Evolutionary conservation across 176 grass and related monocot genomes (phyloP).

Genomic region (Lolium multiflorum): DNA sequence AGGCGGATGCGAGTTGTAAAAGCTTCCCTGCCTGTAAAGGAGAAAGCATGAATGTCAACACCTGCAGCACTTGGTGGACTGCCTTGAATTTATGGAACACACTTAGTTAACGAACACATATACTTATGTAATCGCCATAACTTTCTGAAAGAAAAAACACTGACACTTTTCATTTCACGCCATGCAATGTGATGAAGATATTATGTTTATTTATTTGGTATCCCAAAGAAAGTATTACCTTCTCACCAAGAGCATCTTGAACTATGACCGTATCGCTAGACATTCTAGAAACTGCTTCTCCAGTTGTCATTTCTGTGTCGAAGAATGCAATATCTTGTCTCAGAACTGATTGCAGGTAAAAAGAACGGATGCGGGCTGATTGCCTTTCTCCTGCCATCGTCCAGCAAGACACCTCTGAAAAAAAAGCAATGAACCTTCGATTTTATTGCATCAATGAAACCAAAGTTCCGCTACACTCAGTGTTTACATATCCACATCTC

Average conservation of each 20-base stretch:
- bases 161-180: neutral
- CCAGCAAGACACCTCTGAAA: constrained; percentile 69
- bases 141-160: neutral
- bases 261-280: constrained; percentile 54
- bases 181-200: constrained; percentile 11
- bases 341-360: constrained; percentile 59
- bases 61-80: neutral
- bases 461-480: no score
- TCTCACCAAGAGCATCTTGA: constrained; percentile 67
- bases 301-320: constrained; percentile 68
- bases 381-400: constrained; percentile 64
- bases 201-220: constrained; percentile 4
- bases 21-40: constrained; percentile 74
- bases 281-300: constrained; percentile 61
- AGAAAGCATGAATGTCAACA: neutral
- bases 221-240: constrained; percentile 43
- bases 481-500: no score
- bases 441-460: neutral
- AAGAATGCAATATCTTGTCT: constrained; percentile 67
- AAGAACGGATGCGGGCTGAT: constrained; percentile 56
- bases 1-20: constrained; percentile 53
- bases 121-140: neutral
- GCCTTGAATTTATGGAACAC: constrained; percentile 21
- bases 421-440: constrained; percentile 22
- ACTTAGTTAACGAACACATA: neutral